phyloP scores from a whole-genome alignment of 106 monocot genomes.

The Hemerocallis citrina region DNA sequence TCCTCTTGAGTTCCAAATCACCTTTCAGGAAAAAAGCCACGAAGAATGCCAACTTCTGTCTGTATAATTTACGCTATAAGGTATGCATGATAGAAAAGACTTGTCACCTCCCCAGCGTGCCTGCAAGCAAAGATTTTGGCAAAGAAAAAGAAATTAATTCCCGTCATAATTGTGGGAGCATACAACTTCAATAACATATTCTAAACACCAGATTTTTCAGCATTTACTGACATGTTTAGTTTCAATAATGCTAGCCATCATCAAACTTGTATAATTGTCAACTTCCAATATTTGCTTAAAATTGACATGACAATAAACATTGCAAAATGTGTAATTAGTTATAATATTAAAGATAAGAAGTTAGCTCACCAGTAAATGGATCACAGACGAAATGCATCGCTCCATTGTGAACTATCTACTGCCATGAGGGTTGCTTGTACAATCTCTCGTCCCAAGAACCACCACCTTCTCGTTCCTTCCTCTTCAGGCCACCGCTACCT shows the following conservation, averaged over 20 bases:
- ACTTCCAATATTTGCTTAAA: neutral
- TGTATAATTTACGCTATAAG: slow-evolving; percentile 5
- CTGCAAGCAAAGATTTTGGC: too few relatives aligned
- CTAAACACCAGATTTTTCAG: neutral
- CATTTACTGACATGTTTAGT: too few relatives aligned
- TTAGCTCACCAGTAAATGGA: slow-evolving; percentile 9
- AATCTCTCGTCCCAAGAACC: slow-evolving; percentile 66
- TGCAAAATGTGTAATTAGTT: neutral
- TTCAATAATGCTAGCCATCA: too few relatives aligned
- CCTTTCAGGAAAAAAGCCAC: slow-evolving; percentile 13
- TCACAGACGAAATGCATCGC: neutral
- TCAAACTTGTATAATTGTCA: too few relatives aligned
- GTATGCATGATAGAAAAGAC: neutral
- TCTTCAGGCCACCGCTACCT: slow-evolving; percentile 33
- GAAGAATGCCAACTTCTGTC: slow-evolving; percentile 9
- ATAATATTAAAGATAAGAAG: neutral
- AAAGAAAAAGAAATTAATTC: neutral
- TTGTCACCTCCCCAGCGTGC: neutral
- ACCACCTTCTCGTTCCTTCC: slow-evolving; percentile 54
- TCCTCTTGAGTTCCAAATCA: slow-evolving; percentile 4
- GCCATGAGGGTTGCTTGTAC: slow-evolving; percentile 61
- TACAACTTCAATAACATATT: neutral
- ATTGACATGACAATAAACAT: neutral
- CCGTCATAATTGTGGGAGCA: too few relatives aligned
- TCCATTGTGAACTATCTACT: slow-evolving; percentile 12